Evolutionary conservation across 2,329 filamentous ascomycete genomes (phyloP), one percentile per base, ranked within the genome.

Genomic region (Monilinia laxa): DNA sequence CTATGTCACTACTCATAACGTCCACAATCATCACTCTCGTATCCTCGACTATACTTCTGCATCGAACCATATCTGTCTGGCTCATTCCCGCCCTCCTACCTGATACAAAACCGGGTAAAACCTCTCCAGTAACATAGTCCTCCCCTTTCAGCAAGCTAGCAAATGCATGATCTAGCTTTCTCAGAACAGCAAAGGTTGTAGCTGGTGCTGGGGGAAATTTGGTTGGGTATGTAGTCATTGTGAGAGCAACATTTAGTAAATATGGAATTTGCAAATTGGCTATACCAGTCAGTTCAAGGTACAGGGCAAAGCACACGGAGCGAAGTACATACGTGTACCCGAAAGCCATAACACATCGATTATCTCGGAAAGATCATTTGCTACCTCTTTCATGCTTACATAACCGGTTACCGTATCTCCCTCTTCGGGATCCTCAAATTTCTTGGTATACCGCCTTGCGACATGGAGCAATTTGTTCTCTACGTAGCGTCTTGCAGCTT

Each of bases 271-370:
- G 92, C 11, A 97, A 80, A 64, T 85, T 86, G 23, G 91, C 90
- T 93, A 70, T 23, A 64, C 47, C n/a, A 40, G 59, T 65, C 31
- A 67, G 63, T 53, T 52, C 14, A 54, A 31, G 38, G 25, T 16
- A 18, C 45, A 1, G 10, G 25, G 20, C 1, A 51, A n/a, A 6
- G 52, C 57, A 45, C 6, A 38, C 11, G 4, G 35, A 53, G 25
- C 11, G 53, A 40, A 53, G 14, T 11, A 82, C 91, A 76, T 82
- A 93, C 92, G 92, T 28, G 93, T 97, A 12, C 90, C 92, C 40
- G 89, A 92, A 28, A 92, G 84, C 94, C 94, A 98, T 6, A 97
- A 79, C 10, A 96, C 84, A 76, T 96, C 90, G 20, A 96, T 79
- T 16, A 97, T 76, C 7, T 83, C 82, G 66, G 93, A 90, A 0